A percentile compares a stretch with the other conserved stretches of the same genome.
phyloP scores from a whole-genome alignment of 2,329 filamentous ascomycete genomes.

The Verticillium tricorpus region DNA sequence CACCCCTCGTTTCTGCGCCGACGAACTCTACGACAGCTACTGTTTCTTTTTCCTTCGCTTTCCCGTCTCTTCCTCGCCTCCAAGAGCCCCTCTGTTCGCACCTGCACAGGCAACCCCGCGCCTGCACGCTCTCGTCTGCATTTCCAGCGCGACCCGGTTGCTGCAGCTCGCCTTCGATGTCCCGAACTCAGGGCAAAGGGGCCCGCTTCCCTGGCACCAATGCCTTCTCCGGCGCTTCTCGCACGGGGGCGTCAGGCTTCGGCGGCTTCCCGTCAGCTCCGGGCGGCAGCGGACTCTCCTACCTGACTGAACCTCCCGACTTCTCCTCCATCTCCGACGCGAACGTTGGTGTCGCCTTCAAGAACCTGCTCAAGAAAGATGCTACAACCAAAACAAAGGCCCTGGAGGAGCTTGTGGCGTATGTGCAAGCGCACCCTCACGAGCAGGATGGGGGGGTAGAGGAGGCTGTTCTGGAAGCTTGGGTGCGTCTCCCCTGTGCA shows the following conservation, averaged over 20 bases:
- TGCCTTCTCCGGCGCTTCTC: constrained; percentile 6
- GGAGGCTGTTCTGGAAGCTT: constrained; percentile 79
- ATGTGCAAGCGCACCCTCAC: constrained; percentile 51
- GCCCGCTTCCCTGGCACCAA: constrained; percentile 9
- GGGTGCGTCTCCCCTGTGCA: constrained; percentile 54
- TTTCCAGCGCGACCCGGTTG: neutral
- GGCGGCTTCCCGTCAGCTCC: constrained; percentile 35
- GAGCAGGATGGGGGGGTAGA: constrained; percentile 62
- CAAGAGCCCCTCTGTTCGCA: neutral
- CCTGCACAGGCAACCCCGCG: neutral
- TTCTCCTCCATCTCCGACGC: constrained; percentile 72
- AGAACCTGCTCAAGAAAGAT: constrained; percentile 90
- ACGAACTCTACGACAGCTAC: neutral
- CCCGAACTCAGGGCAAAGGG: constrained; percentile 10
- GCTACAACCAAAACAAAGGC: constrained; percentile 87
- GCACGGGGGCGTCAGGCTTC: constrained; percentile 22
- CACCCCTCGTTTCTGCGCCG: neutral
- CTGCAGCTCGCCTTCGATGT: constrained; percentile 4
- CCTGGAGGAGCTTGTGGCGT: constrained; percentile 73
- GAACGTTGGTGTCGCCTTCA: constrained; percentile 83
- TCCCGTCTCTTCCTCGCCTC: neutral
- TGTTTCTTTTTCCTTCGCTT: neutral
- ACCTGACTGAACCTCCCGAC: constrained; percentile 81
- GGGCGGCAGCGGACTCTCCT: constrained; percentile 61
- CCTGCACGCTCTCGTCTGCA: neutral